A percentile compares a stretch with the other conserved stretches of the same genome.
Conservation (phyloP, 2,329 filamentous ascomycete species). For the Blumeria graminis region DNA sequence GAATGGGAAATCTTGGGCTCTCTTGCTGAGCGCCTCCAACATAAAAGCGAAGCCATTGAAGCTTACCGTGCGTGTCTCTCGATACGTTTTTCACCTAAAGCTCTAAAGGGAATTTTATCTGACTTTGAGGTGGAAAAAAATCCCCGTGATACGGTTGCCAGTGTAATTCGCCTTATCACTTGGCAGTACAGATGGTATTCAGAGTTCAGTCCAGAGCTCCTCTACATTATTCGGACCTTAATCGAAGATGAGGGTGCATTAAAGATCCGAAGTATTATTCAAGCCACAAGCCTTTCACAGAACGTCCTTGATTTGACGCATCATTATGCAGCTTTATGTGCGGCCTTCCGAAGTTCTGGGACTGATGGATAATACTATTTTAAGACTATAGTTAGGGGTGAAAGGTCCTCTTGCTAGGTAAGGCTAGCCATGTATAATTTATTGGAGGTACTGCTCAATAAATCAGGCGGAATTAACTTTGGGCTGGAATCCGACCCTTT, state of each 20-base stretch:
- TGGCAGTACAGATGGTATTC: slow-evolving; percentile 99
- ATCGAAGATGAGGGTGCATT: slow-evolving; percentile 96
- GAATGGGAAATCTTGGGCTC: slow-evolving; percentile 97
- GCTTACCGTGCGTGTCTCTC: slow-evolving; percentile 74
- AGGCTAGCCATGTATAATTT: too few relatives aligned
- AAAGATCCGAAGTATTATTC: slow-evolving; percentile 91
- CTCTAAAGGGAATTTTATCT: slow-evolving; percentile 61
- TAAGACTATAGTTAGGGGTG: too few relatives aligned
- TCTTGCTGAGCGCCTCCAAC: slow-evolving; percentile 77
- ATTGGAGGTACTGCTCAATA: too few relatives aligned
- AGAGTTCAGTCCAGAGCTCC: slow-evolving; percentile 82
- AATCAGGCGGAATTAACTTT: too few relatives aligned
- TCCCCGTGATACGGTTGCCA: slow-evolving; percentile 56
- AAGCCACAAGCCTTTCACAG: slow-evolving; percentile 83
- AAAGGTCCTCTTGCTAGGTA: too few relatives aligned
- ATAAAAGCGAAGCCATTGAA: slow-evolving; percentile 74
- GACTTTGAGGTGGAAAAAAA: slow-evolving; percentile 57
- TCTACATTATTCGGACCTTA: slow-evolving; percentile 68
- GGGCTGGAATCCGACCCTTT: too few relatives aligned
- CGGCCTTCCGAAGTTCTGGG: slow-evolving; percentile 82
- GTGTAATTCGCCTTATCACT: slow-evolving; percentile 75
- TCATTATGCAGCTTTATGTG: slow-evolving; percentile 84
- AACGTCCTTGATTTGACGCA: slow-evolving; percentile 85
- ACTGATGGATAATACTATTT: slow-evolving; percentile 11
- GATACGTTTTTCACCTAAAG: slow-evolving; percentile 81